phyloP scores from a whole-genome alignment of 2,329 filamentous ascomycete species.

The Beauveria pseudobassiana region DNA sequence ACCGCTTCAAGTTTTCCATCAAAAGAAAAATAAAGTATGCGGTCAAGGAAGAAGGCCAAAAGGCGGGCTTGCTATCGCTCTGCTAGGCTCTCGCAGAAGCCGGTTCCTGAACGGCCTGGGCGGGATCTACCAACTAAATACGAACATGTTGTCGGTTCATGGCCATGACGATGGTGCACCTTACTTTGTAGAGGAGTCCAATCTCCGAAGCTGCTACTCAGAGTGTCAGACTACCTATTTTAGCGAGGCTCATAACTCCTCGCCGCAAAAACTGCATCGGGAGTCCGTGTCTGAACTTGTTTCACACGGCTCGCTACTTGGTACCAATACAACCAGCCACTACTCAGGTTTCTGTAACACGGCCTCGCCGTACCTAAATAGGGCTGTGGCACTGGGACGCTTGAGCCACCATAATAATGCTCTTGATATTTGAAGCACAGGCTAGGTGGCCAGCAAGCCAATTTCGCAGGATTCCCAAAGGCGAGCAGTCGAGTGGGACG shows the following conservation, averaged over 20 bases:
- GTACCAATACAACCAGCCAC: neutral
- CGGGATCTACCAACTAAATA: neutral
- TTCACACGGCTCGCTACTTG: conserved; percentile 4
- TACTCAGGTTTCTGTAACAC: neutral
- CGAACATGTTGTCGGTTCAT: neutral
- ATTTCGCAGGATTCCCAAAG: conserved; percentile 5
- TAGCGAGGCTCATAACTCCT: neutral
- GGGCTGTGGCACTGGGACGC: neutral
- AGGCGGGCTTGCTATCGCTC: neutral
- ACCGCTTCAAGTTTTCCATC: neutral
- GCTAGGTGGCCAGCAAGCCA: neutral
- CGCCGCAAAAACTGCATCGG: neutral
- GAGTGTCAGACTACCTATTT: no score
- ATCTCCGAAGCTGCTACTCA: neutral
- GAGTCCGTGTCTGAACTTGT: neutral
- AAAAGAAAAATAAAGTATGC: neutral
- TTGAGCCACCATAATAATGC: neutral
- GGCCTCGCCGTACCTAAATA: neutral
- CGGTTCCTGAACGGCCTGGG: neutral
- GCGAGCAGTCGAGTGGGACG: neutral
- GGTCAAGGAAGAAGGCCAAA: neutral
- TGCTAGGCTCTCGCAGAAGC: neutral
- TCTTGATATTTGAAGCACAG: neutral
- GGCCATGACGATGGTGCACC: neutral
- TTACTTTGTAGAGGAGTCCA: neutral